A percentile compares a stretch with the other conserved stretches of the same genome.
These are phyloP conservation scores for Phaeotremella fagi DNA, from an alignment of 768 basidiomycete species.

Conservation along the genomic window DNA sequence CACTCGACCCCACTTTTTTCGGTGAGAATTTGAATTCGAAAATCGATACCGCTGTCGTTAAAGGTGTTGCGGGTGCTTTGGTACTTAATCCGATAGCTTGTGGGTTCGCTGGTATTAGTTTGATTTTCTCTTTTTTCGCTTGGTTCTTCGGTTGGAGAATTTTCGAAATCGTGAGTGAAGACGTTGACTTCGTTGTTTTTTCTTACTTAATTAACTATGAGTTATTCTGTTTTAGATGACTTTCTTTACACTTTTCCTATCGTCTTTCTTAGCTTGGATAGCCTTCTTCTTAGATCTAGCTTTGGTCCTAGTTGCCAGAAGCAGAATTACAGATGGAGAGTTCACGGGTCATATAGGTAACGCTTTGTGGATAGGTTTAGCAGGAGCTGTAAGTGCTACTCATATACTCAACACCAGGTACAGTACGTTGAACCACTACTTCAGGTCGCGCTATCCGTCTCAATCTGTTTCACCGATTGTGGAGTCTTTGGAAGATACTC, in stretches of 20 bases:
- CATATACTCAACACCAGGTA: too few species aligned
- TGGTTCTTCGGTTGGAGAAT: conserved; percentile 31
- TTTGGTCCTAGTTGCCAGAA: conserved; percentile 24
- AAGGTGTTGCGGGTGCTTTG: conserved; percentile 24
- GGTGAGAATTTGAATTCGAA: conserved; percentile 48
- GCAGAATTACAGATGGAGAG: conserved; percentile 18
- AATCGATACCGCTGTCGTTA: conserved; percentile 8
- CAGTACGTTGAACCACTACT: too few species aligned
- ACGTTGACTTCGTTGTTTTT: too few species aligned
- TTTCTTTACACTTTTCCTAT: conserved; percentile 30
- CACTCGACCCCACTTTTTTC: conserved; percentile 56
- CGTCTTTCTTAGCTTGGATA: conserved; percentile 23
- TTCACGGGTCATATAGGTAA: conserved; percentile 27
- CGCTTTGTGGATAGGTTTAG: conserved; percentile 37
- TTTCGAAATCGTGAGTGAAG: conserved; percentile 33
- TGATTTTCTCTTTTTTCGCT: conserved; percentile 37
- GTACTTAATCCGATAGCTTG: conserved; percentile 36
- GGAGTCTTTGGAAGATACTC: conserved; percentile 38
- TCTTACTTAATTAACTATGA: too few species aligned
- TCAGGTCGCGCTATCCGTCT: conserved; percentile 27
- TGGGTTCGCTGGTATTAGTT: conserved; percentile 31
- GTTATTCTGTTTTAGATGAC: conserved; percentile 14
- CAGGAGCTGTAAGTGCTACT: conserved; percentile 4
- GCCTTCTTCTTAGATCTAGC: conserved; percentile 33
- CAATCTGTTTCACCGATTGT: conserved; percentile 29